Conservation (phyloP, 1,284 basidiomycete species). For the Ceratobasidium papillatum region DNA sequence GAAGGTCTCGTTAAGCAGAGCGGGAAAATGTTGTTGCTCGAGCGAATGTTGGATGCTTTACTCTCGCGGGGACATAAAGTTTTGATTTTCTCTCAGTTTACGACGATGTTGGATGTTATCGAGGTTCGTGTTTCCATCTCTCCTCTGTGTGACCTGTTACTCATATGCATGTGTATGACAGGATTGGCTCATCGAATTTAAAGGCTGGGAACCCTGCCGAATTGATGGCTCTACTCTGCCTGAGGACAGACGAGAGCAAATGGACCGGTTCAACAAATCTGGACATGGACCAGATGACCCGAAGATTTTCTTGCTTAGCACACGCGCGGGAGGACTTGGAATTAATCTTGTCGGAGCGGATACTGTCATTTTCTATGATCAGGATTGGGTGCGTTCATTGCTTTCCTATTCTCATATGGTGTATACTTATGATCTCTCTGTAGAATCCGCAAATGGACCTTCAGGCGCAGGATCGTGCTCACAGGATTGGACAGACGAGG, state of each 20-base stretch:
- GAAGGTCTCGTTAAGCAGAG: slow-evolving; percentile 84
- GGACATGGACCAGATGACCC: slow-evolving; percentile 72
- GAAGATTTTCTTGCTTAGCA: slow-evolving; percentile 88
- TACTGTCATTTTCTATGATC: slow-evolving; percentile 94
- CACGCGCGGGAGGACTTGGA: slow-evolving; percentile 90
- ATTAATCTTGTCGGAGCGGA: slow-evolving; percentile 95
- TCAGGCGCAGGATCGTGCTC: slow-evolving; percentile 95
- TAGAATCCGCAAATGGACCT: slow-evolving; percentile 97
- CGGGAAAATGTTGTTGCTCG: slow-evolving; percentile 97
- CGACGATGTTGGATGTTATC: slow-evolving; percentile 94
- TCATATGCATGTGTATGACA: slow-evolving; percentile 50
- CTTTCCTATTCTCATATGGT: slow-evolving; percentile 11
- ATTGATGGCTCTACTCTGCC: slow-evolving; percentile 89
- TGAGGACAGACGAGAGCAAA: slow-evolving; percentile 81
- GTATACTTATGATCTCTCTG: not conserved
- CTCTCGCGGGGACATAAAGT: slow-evolving; percentile 82
- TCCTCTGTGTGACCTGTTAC: not conserved
- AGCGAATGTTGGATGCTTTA: slow-evolving; percentile 86
- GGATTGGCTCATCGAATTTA: slow-evolving; percentile 87
- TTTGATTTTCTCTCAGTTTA: slow-evolving; percentile 92
- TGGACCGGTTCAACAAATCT: slow-evolving; percentile 85
- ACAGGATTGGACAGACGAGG: slow-evolving; percentile 92
- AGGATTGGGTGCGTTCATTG: slow-evolving; percentile 80
- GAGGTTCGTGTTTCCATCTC: slow-evolving; percentile 62
- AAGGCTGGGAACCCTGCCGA: slow-evolving; percentile 83